Conservation (phyloP, 2,329 filamentous ascomycete species). For the Ascomycota sp. region DNA sequence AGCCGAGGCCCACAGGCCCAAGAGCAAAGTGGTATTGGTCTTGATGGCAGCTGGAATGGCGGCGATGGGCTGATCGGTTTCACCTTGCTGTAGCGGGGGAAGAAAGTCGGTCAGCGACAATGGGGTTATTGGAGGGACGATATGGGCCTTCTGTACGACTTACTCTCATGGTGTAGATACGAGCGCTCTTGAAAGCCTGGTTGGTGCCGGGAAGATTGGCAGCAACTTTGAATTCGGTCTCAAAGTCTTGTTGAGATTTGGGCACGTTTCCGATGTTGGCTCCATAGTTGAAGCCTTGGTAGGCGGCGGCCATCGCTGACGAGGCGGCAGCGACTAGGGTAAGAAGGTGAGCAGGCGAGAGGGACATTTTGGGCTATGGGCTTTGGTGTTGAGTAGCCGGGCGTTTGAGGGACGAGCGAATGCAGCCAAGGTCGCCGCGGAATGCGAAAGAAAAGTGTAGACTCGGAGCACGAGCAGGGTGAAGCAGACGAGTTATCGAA, state of each 20-base stretch:
- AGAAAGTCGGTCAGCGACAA: slow-evolving; percentile 6
- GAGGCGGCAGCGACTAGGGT: slow-evolving; percentile 15
- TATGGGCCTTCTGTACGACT: background rate
- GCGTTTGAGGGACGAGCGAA: no score
- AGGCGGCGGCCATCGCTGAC: slow-evolving; percentile 16
- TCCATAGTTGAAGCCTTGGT: slow-evolving; percentile 58
- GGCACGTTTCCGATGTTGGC: slow-evolving; percentile 35
- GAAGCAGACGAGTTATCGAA: no score
- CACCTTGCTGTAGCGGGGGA: slow-evolving; percentile 29
- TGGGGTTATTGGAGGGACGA: background rate
- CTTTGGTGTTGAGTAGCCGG: no score
- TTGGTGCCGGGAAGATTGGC: slow-evolving; percentile 40
- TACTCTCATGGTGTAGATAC: slow-evolving; percentile 52
- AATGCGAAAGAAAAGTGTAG: no score
- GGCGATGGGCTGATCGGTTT: slow-evolving; percentile 43
- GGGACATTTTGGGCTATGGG: no score
- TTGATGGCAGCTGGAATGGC: slow-evolving; percentile 69
- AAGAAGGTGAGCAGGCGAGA: slow-evolving; percentile 11
- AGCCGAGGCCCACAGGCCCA: slow-evolving; percentile 68
- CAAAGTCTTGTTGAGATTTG: slow-evolving; percentile 45
- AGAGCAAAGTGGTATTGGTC: slow-evolving; percentile 57
- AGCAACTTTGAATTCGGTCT: slow-evolving; percentile 47
- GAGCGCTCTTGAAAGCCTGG: slow-evolving; percentile 43
- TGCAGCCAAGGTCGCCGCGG: no score
- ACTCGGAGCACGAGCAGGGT: no score